Conservation (phyloP, 306 rosid species). For the Argentina anserina region DNA sequence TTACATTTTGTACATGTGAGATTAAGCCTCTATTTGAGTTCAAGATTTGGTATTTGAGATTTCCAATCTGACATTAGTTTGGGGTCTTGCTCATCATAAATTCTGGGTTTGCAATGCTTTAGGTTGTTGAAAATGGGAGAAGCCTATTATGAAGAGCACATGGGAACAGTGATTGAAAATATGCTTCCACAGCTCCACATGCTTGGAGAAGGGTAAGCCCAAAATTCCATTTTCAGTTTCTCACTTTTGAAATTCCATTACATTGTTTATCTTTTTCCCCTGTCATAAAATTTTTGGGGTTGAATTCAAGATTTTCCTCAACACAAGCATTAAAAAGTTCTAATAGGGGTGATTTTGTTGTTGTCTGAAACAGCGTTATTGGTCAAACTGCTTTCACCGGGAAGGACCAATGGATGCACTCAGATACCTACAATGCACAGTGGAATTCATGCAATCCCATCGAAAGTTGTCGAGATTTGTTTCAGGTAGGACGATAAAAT, state of each 20-base stretch:
- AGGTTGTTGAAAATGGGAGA: slow-evolving; percentile 79
- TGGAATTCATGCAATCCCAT: slow-evolving; percentile 34
- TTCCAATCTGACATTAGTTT: slow-evolving; percentile 21
- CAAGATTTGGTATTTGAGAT: not conserved
- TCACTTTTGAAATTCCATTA: not conserved
- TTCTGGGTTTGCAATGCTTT: slow-evolving; percentile 29
- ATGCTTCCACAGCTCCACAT: slow-evolving; percentile 57
- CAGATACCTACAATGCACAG: slow-evolving; percentile 38
- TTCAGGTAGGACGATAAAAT: slow-evolving; percentile 30
- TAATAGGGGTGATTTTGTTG: slow-evolving; percentile 18
- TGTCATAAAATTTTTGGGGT: not conserved
- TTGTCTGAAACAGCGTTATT: slow-evolving; percentile 45
- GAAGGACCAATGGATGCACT: slow-evolving; percentile 61
- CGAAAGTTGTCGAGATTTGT: slow-evolving; percentile 20
- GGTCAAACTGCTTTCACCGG: slow-evolving; percentile 78
- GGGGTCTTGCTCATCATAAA: slow-evolving; percentile 10
- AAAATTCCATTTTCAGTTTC: not conserved
- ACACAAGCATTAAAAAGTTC: not conserved
- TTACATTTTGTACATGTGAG: not conserved
- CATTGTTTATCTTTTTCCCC: not conserved
- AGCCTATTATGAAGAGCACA: slow-evolving; percentile 53
- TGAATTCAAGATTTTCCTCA: not conserved
- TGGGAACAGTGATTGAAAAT: slow-evolving; percentile 40
- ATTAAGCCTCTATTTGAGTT: slow-evolving; percentile 13
- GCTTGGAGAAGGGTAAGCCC: slow-evolving; percentile 75